Base-by-base conservation (phyloP, 2,329 filamentous ascomycete genomes). In the Aspergillus sojae region DNA sequence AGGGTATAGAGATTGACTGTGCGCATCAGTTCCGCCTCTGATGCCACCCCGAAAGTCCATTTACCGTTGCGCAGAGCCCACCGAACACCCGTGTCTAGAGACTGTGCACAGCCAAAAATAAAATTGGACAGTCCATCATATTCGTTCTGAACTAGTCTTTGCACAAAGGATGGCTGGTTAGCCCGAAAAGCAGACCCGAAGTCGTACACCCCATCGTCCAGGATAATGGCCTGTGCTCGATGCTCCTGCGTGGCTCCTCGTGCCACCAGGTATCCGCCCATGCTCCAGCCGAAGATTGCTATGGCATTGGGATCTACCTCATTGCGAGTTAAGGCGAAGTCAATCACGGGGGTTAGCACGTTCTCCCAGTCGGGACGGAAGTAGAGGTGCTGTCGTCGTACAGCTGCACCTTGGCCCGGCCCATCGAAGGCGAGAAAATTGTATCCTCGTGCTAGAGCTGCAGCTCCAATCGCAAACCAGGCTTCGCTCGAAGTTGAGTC, bases 361-460 rank as follows among this genome's bases (percentile, higher is more conserved):
- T 63, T 64, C 65, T 76, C 73, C 74, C 74, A 77, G 28, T 77
- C 74, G 10, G 57, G 66, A 12, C 72, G 68, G 61, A 77, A 77
- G 28, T 65, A 68, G 19, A 73, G 58, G 36, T 67, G 61, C 48
- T 74, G 69, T 23, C 67, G 50, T n/a, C 71, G 67, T 10, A 71
- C 65, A 30, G 72, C 72, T 14, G 68, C 65, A 0, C 68, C 69
- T 41, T 78, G 75, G 10, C 75, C 75, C 1, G 74, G 74, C 1
- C 75, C 75, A 64, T 78, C 74, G 61, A 74, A 78, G 12, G 71
- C 67, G 30, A 77, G 64, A 50, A 71, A 67, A 60, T 74, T 75
- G 61, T 70, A 77, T 19, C 74, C 75, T 30, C 75, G 67, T 28
- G 66, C 68, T 16, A 76, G 55, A 2, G 70, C 74, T 3, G 72